These are phyloP conservation scores for Oryza meyeriana DNA, from an alignment of 176 grass and related monocot species.

Conservation along the genomic window DNA sequence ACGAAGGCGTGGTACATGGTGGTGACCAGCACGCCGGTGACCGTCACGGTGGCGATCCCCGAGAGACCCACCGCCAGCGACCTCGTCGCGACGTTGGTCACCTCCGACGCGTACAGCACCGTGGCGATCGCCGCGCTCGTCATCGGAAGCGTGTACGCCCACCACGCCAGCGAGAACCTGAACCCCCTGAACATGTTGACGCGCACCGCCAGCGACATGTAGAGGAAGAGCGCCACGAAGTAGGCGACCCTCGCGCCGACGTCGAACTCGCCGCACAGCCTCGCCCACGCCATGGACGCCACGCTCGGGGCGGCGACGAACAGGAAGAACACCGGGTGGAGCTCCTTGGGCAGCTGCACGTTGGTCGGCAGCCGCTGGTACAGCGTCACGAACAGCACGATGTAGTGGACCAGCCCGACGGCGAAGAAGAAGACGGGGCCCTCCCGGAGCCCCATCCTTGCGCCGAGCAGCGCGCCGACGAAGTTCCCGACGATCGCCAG, in stretches of 20 bases:
- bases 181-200: conserved; percentile 48
- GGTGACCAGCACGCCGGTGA: conserved; percentile 42
- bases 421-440: conserved; percentile 51
- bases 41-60: conserved; percentile 51
- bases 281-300: conserved; percentile 52
- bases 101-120: conserved; percentile 50
- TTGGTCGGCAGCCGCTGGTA: conserved; percentile 67
- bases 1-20: conserved; percentile 68
- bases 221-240: conserved; percentile 74
- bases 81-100: conserved; percentile 41
- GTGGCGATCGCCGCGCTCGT: conserved; percentile 57
- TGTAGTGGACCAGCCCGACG: conserved; percentile 63
- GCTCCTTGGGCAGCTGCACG: conserved; percentile 49
- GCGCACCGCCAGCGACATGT: conserved; percentile 49
- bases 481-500: conserved; percentile 71
- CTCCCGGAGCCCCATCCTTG: conserved; percentile 53
- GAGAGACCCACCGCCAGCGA: conserved; percentile 45
- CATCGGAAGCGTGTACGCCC: conserved; percentile 87
- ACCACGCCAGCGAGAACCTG: conserved; percentile 78
- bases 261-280: conserved; percentile 53
- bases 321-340: conserved; percentile 84
- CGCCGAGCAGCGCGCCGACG: conserved; percentile 45
- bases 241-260: conserved; percentile 52
- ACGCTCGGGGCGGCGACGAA: conserved; percentile 62
- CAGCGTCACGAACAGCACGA: conserved; percentile 75